These are phyloP conservation scores for Volvox africanus DNA, from an alignment of 139 green algal genomes.

Conservation along the genomic window DNA sequence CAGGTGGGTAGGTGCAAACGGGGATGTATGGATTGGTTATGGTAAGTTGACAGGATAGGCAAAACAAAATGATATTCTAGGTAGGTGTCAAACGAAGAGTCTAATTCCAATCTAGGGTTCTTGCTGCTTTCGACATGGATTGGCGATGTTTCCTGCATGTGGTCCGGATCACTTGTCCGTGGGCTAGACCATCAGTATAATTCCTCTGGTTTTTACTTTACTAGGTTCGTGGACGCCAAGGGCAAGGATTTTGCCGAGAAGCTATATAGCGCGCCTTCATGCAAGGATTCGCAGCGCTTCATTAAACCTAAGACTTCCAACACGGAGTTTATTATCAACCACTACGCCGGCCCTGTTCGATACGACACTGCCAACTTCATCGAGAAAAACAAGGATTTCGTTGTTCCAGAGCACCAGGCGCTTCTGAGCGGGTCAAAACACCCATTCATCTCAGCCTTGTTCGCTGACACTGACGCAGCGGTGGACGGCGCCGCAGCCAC, in stretches of 20 bases:
- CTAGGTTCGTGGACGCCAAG: constrained; percentile 52
- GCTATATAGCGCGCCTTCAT: constrained; percentile 80
- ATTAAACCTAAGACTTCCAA: constrained; percentile 87
- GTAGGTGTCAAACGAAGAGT: too few relatives aligned
- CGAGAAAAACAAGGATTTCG: constrained; percentile 91
- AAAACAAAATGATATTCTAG: too few relatives aligned
- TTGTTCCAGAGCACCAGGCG: constrained; percentile 96
- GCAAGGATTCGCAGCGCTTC: constrained; percentile 83
- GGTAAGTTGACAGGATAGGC: too few relatives aligned
- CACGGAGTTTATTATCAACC: constrained; percentile 94
- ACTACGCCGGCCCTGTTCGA: constrained; percentile 90
- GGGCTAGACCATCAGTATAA: neutral
- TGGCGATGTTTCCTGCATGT: neutral
- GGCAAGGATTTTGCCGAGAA: constrained; percentile 73
- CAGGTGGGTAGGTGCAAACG: constrained; percentile 65
- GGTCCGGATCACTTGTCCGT: neutral
- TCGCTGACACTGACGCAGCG: constrained; percentile 7
- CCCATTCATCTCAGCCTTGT: neutral
- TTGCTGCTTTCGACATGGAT: too few relatives aligned
- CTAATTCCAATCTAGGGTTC: too few relatives aligned
- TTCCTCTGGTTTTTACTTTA: neutral
- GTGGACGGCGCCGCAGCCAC: neutral
- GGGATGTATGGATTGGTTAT: too few relatives aligned
- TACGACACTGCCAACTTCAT: constrained; percentile 86
- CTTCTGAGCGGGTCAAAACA: constrained; percentile 80